Evolutionary conservation across 202 grass and related monocot species (phyloP).

Genomic region (Carex sylvatica): DNA sequence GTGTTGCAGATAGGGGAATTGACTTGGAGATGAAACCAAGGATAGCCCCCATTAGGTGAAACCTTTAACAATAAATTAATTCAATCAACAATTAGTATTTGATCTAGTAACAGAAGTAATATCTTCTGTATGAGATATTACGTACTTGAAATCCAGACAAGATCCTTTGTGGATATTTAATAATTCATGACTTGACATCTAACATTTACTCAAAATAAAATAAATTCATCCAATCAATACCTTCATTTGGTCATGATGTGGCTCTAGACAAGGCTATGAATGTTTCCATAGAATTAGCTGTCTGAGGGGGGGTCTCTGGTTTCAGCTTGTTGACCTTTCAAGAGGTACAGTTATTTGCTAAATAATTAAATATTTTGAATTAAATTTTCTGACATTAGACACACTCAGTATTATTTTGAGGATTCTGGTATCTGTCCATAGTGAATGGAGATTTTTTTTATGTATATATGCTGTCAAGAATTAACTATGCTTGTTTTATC

Average conservation of each 20-base stretch:
- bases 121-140: too few relatives aligned
- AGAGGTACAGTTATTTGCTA: neutral
- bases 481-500: neutral
- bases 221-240: neutral
- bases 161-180: too few relatives aligned
- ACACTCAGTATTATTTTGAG: neutral
- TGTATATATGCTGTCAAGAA: neutral
- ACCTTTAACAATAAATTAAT: too few relatives aligned
- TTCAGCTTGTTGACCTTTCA: neutral
- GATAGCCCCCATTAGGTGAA: too few relatives aligned
- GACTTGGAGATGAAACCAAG: too few relatives aligned
- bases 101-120: too few relatives aligned
- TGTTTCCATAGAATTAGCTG: neutral
- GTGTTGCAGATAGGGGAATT: too few relatives aligned
- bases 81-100: too few relatives aligned
- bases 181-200: too few relatives aligned
- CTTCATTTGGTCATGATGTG: neutral
- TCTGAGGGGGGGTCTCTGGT: neutral
- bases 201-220: too few relatives aligned
- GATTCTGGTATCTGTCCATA: neutral
- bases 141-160: too few relatives aligned
- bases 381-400: neutral
- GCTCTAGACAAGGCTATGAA: neutral
- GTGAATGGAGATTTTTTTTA: neutral
- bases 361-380: neutral